A percentile compares a stretch with the other conserved stretches of the same genome.
Evolutionary conservation across 2,329 filamentous ascomycete species (phyloP).

Genomic region (Cytospora piceicola): DNA sequence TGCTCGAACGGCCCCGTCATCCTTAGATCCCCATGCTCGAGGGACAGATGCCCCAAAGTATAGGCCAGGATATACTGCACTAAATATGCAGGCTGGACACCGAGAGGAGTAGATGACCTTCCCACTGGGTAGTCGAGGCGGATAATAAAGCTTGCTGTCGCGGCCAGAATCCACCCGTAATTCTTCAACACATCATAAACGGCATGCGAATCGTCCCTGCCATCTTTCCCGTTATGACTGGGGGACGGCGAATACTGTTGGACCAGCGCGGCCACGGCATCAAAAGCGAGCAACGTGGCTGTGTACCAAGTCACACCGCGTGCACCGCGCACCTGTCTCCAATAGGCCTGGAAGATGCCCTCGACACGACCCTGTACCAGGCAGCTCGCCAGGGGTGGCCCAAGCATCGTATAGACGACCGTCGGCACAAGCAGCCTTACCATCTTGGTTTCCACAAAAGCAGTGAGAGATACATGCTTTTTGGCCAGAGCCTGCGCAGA

Average conservation of each 20-base stretch:
- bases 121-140: slow-evolving; percentile 33
- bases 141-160: slow-evolving; percentile 22
- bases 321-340: slow-evolving; percentile 21
- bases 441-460: slow-evolving; percentile 30
- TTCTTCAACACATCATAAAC: not conserved
- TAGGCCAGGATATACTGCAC: slow-evolving; percentile 35
- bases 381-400: slow-evolving; percentile 9
- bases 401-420: slow-evolving; percentile 27
- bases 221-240: not conserved
- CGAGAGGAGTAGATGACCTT: slow-evolving; percentile 27
- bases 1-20: not conserved
- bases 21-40: not conserved
- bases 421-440: slow-evolving; percentile 31
- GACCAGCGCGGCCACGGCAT: slow-evolving; percentile 25
- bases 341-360: slow-evolving; percentile 5
- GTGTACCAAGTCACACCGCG: slow-evolving; percentile 33
- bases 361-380: slow-evolving; percentile 7
- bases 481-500: slow-evolving; percentile 31
- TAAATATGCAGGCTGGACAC: slow-evolving; percentile 31
- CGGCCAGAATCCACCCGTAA: slow-evolving; percentile 20
- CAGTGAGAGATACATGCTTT: slow-evolving; percentile 6
- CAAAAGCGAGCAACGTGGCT: slow-evolving; percentile 33
- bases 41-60: slow-evolving; percentile 28
- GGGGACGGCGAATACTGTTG: not conserved
- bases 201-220: not conserved